phyloP scores from a whole-genome alignment of 352 stramenopile species.

The Discostella stelligera region DNA sequence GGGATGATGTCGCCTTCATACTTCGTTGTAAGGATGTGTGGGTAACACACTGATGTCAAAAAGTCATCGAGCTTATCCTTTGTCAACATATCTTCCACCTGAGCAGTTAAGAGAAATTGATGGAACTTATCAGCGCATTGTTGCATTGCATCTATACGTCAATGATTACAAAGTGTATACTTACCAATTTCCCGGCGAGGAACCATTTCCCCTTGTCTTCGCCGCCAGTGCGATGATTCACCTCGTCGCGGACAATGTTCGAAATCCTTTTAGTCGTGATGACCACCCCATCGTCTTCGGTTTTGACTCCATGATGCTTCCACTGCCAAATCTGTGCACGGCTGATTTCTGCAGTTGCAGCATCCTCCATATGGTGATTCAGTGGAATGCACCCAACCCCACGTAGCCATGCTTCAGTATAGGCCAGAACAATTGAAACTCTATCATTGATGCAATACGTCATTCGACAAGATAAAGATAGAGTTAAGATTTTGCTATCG shows the following conservation, averaged over 20 bases:
- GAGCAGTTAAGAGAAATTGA: conserved; percentile 8
- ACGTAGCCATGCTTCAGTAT: conserved; percentile 92
- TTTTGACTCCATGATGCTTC: conserved; percentile 68
- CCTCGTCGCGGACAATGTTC: conserved; percentile 61
- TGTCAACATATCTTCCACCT: conserved; percentile 77
- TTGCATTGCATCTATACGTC: not conserved
- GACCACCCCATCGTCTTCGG: conserved; percentile 63
- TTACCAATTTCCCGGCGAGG: conserved; percentile 76
- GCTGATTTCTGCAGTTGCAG: conserved; percentile 92
- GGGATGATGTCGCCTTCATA: conserved; percentile 54
- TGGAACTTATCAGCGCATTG: not conserved
- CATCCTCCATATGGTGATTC: conserved; percentile 94
- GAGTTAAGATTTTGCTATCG: not conserved
- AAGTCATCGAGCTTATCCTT: conserved; percentile 79
- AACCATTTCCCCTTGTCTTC: conserved; percentile 67
- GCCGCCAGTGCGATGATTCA: conserved; percentile 38
- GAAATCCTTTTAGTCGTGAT: conserved; percentile 66
- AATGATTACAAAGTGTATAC: not conserved
- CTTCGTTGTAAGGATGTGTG: conserved; percentile 72
- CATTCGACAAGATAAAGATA: not conserved
- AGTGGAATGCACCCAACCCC: conserved; percentile 91
- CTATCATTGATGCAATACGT: not conserved
- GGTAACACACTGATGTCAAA: conserved; percentile 80
- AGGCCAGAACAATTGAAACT: conserved; percentile 90
- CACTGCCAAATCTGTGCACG: conserved; percentile 93